Percentiles rank a stretch among this genome's conserved stretches.
These are phyloP conservation scores for Melastoma malabathricum DNA, from an alignment of 345 rosid genomes.

Conservation along the genomic window DNA sequence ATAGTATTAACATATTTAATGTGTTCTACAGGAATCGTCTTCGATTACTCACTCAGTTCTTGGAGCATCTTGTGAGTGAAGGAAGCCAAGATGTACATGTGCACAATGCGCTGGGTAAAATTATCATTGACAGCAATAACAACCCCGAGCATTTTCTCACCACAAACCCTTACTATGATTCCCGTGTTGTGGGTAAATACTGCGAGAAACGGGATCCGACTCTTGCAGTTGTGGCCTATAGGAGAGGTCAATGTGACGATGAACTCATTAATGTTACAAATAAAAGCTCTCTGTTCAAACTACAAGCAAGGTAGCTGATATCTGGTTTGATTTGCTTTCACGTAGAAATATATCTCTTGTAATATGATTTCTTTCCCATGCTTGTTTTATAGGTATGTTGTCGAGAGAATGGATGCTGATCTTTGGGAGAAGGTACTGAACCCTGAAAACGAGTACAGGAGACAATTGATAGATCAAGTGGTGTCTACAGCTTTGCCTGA, in stretches of 20 bases:
- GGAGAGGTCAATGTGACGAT: slow-evolving; percentile 95
- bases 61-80: slow-evolving; percentile 99
- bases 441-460: slow-evolving; percentile 70
- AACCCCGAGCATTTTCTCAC: slow-evolving; percentile 98
- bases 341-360: slow-evolving; percentile 7
- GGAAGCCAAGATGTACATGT: slow-evolving; percentile 99
- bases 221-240: slow-evolving; percentile 90
- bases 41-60: slow-evolving; percentile 95
- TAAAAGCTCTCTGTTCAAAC: slow-evolving; percentile 85
- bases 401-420: slow-evolving; percentile 95
- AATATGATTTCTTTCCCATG: slow-evolving; percentile 10
- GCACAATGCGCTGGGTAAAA: slow-evolving; percentile 98
- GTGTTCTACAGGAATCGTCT: slow-evolving; percentile 73
- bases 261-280: slow-evolving; percentile 96
- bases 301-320: slow-evolving; percentile 83
- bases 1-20: slow-evolving; percentile 12
- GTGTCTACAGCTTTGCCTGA: slow-evolving; percentile 85
- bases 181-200: slow-evolving; percentile 94
- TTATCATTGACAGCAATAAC: slow-evolving; percentile 95
- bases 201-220: slow-evolving; percentile 99
- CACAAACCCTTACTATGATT: slow-evolving; percentile 96
- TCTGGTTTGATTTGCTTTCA: not conserved
- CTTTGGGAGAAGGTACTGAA: slow-evolving; percentile 98
- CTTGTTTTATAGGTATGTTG: slow-evolving; percentile 58
- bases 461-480: slow-evolving; percentile 96